A percentile compares a stretch with the other conserved stretches of the same genome.
These are phyloP conservation scores for Leavenworthia alabamica DNA, from an alignment of 345 rosid species.

Conservation along the genomic window DNA sequence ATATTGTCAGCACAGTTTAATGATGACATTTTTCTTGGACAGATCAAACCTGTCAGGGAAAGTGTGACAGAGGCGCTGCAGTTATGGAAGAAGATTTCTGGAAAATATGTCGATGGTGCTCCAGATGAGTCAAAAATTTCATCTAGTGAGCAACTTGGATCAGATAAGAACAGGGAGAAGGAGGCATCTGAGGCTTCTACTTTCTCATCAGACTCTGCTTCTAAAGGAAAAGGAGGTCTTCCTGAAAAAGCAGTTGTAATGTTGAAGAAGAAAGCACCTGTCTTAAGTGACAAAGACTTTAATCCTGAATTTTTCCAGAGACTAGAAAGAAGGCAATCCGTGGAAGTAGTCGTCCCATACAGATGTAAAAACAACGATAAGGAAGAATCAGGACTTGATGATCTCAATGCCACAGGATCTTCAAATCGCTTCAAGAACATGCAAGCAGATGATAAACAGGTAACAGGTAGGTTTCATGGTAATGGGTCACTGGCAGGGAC, in stretches of 20 bases:
- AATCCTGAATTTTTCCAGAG: conserved; percentile 97
- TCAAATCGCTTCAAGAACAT: conserved; percentile 38
- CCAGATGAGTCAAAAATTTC: conserved; percentile 54
- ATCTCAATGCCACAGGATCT: conserved; percentile 41
- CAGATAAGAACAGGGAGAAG: conserved; percentile 42
- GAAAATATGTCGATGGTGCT: conserved; percentile 61
- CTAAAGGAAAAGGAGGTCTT: conserved; percentile 65
- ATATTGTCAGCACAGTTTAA: not conserved
- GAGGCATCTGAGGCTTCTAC: conserved; percentile 48
- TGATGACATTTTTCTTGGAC: conserved; percentile 26
- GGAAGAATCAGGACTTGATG: conserved; percentile 50
- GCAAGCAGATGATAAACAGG: conserved; percentile 40
- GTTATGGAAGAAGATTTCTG: conserved; percentile 78
- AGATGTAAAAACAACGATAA: conserved; percentile 49
- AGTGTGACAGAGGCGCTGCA: conserved; percentile 91
- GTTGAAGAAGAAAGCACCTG: conserved; percentile 87
- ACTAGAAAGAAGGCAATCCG: conserved; percentile 71
- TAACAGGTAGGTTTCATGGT: conserved; percentile 37
- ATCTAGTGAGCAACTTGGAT: conserved; percentile 48
- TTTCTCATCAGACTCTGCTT: conserved; percentile 43
- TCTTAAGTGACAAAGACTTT: conserved; percentile 69
- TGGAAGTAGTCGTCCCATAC: conserved; percentile 90
- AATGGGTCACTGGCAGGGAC: conserved; percentile 52
- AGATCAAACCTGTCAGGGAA: conserved; percentile 96
- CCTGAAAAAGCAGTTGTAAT: conserved; percentile 70